A percentile compares a stretch with the other conserved stretches of the same genome.
Evolutionary conservation across 805 yeast species (phyloP).

Genomic region (Saccharomycopsis sp.): DNA sequence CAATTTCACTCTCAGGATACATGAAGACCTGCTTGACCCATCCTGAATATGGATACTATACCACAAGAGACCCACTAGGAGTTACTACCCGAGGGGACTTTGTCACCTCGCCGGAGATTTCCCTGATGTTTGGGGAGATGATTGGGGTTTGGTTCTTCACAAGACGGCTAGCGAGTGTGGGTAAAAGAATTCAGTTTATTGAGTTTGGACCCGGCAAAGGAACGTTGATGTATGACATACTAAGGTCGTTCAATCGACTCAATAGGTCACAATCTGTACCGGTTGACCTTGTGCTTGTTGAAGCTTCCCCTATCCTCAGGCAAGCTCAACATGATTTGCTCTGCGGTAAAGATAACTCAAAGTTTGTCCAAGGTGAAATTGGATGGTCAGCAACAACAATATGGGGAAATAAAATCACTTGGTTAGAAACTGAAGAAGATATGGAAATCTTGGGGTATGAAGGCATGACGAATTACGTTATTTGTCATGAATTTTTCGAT

Average conservation of each 20-base stretch:
- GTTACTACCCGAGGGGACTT: constrained; percentile 55
- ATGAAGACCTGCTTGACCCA: constrained; percentile 80
- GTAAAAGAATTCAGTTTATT: constrained; percentile 41
- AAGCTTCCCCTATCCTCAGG: constrained; percentile 63
- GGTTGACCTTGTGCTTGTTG: constrained; percentile 47
- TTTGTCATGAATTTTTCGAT: constrained; percentile 86
- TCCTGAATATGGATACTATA: constrained; percentile 73
- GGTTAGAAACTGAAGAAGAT: constrained; percentile 56
- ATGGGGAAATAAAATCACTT: constrained; percentile 48
- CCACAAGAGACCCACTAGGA: constrained; percentile 69
- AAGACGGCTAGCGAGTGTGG: constrained; percentile 44
- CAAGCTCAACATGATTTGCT: constrained; percentile 45
- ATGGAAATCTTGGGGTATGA: constrained; percentile 25
- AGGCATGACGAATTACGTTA: constrained; percentile 46
- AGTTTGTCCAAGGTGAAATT: constrained; percentile 29
- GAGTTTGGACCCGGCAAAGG: constrained; percentile 89
- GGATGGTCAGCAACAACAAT: constrained; percentile 34
- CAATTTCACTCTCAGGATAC: constrained; percentile 62
- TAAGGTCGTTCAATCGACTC: constrained; percentile 41
- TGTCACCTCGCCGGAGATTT: constrained; percentile 79
- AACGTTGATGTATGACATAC: constrained; percentile 61
- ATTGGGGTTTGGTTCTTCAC: constrained; percentile 66
- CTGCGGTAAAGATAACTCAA: constrained; percentile 33
- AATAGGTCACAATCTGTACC: constrained; percentile 17
- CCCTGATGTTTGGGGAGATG: constrained; percentile 82